Evolutionary conservation across 106 monocot genomes (phyloP), one percentile per base, ranked within the genome.

Genomic region (Apostasia ramifera): DNA sequence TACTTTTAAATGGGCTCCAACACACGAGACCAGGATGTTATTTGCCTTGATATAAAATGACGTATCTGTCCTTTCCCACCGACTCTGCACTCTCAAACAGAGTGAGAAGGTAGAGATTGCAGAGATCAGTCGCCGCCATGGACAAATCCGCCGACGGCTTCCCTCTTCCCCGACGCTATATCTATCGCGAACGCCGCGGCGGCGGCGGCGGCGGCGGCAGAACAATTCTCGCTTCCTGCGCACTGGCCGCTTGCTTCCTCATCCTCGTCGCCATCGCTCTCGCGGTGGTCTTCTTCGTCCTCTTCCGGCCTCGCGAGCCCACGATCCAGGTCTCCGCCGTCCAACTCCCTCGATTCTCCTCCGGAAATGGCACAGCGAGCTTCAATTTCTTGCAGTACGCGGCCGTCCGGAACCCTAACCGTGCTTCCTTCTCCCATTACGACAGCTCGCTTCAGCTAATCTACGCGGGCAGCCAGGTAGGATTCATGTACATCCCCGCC

Each of bases 401-500:
- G 57, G 43, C 76, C 73, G 76, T 81, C 26, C 61, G 68, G n/a
- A 81, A 81, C 77, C 81, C 81, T 56, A 81, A 81, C 63, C 67
- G 73, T 44, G 76, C 66, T 44, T 10, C 73, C 69, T 77, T 77
- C 77, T 63, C 77, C 69, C 77, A 82, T 68, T 82, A 65, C 66
- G 82, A 82, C 77, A 68, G 68, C 73, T 77, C 70, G 39, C 65
- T 82, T 40, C 53, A 52, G 78, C 74, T 82, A 57, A 11, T 78
- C 70, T 62, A 74, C 67, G 65, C 52, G 7, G 77, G 73, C 52
- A 50, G 2, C 11, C 60, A 71, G 74, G 44, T 82, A 1, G 82
- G 82, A 3, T 78, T 78, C 78, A 74, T 78, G 77, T 78, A 70
- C 70, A 82, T 82, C 66, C 82, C 82, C 47, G 82, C 82, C 73